Evolutionary conservation across 352 stramenopile genomes (phyloP), one percentile per base, ranked within the genome.

Genomic region (Peronosclerospora sorghi): DNA sequence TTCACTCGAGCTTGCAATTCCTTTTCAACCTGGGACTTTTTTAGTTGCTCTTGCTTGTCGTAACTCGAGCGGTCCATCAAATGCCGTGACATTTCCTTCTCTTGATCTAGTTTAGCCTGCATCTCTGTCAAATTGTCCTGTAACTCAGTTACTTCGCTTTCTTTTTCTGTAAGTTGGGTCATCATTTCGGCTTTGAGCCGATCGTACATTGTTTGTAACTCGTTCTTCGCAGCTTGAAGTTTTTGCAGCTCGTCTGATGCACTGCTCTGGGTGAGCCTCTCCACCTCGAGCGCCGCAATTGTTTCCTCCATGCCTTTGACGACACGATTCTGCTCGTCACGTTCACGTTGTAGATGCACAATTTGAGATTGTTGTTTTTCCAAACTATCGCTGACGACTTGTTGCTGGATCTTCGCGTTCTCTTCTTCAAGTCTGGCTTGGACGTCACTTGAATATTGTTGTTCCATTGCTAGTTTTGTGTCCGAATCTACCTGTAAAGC

Each of bases 61-160:
- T 38, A 41, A 28, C 48, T 34, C 21, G 52, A 48, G 26, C 63
- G 51, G 8, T 72, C 62, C 51, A 77, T 70, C 13, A 84, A 42
- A 45, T 81, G 56, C 6, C 61, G 54, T 13, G 43, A 74, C 53
- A 52, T 71, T 55, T 63, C 65, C 48, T 69, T 75, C 41, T 65
- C 58, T 54, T 58, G 69, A 35, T 72, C 72, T 24, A 87, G 36
- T 32, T 78, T 69, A n/a, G 59, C 62, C 41, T 84, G 70, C 9
- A 88, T 45, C 29, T 83, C 68, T 14, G 53, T 47, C 9, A 76
- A 51, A n/a, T 79, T 59, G n/a, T 79, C 60, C 45, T 76, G 53
- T 17, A 83, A 49, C 8, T 72, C 62, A 2, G 19, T 28, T 20
- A 70, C 35, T 32, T 51, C 39, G 1, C 38, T 55, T 9, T 65